Evolutionary conservation across 306 rosid species (phyloP).

Genomic region (Cercis canadensis): DNA sequence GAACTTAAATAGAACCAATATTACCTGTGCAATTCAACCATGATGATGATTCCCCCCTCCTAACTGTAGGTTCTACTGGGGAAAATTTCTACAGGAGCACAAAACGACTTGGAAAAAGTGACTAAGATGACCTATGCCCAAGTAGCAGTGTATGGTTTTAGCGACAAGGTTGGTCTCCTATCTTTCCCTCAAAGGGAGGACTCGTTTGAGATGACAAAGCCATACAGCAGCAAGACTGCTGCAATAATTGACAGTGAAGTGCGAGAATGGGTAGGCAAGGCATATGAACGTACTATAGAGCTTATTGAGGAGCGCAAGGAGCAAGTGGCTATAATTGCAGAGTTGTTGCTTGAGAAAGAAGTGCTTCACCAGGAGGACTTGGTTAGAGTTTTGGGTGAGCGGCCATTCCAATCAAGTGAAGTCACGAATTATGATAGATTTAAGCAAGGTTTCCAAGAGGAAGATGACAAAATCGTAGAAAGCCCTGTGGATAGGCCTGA

Average conservation of each 20-base stretch:
- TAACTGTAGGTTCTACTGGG: conserved; percentile 73
- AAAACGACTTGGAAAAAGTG: conserved; percentile 93
- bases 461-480: conserved; percentile 52
- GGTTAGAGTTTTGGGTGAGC: conserved; percentile 65
- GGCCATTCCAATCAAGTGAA: conserved; percentile 73
- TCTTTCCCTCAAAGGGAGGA: conserved; percentile 87
- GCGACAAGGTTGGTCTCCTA: conserved; percentile 93
- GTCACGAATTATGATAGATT: conserved; percentile 68
- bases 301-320: conserved; percentile 80
- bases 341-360: conserved; percentile 90
- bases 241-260: conserved; percentile 84
- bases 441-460: conserved; percentile 67
- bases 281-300: conserved; percentile 63
- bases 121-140: conserved; percentile 97
- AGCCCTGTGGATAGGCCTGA: conserved; percentile 44
- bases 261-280: conserved; percentile 83
- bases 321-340: conserved; percentile 77
- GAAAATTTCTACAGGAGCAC: conserved; percentile 90
- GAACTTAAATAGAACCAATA: neutral
- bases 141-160: conserved; percentile 91
- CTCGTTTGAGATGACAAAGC: conserved; percentile 67
- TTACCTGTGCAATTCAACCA: neutral
- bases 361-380: conserved; percentile 95
- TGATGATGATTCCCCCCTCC: conserved; percentile 9
- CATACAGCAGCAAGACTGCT: conserved; percentile 87